Base-by-base conservation (phyloP, 139 green algal genomes). In the Chlorella sorokiniana region DNA sequence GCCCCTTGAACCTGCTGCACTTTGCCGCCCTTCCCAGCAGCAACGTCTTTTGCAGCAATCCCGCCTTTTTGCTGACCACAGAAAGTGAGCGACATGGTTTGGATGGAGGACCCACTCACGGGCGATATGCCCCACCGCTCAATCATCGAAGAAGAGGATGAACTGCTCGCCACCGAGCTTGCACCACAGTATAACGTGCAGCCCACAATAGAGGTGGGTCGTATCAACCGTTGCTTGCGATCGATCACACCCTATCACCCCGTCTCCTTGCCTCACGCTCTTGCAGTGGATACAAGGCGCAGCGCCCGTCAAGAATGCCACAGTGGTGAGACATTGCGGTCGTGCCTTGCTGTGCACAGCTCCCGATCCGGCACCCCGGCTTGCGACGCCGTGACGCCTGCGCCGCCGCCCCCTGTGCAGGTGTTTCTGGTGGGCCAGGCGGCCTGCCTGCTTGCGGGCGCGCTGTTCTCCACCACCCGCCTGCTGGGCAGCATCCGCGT, bases 81-180 rank as follows among this genome's bases (percentile, higher is more conserved):
- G n/a, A n/a, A n/a, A n/a, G 56, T 65, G 29, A 11, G 16, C 69
- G 25, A 20, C 14, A 79, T 79, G 73, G 73, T 79, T 35, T 69
- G 62, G 40, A 33, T 85, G 16, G 79, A 85, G 44, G 83, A 87
- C 35, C 83, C 78, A 4, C 31, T 87, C 14, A 87, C 83, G 27
- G 78, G 44, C n/a, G 83, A 87, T 37, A 35, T 40, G 35, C 54
- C 81, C n/a, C 48, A 76, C 83, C 52, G 78, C 44, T 45, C 78
- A 33, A 76, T 84, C 10, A 44, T 81, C 16, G 63, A 70, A 25
- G 78, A 82, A 35, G 84, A 88, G 52, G 84, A 88, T 11, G 84
- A 88, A 48, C 44, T 79, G 71, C 54, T 29, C 29, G 78, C 84
- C 6, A 6, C 14, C 2, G 56, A 79, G 64, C 14, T 88, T 20